phyloP scores from a whole-genome alignment of 202 grass and related monocot species.

The Panicum hallii region DNA sequence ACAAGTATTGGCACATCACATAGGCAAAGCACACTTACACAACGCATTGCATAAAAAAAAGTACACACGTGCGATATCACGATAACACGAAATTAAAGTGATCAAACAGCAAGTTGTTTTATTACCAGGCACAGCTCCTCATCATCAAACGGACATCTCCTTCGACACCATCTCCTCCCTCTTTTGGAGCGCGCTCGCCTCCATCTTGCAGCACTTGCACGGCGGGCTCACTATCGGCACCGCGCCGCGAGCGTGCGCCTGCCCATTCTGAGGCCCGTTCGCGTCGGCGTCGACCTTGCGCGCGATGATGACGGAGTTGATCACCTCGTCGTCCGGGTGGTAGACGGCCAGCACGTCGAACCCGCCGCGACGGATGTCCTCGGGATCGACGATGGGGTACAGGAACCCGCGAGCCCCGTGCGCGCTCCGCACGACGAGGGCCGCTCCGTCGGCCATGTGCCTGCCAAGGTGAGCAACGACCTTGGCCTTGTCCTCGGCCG shows the following conservation, averaged over 20 bases:
- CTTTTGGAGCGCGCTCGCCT: conserved; percentile 40
- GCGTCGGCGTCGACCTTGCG: conserved; percentile 47
- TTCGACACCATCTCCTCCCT: conserved; percentile 57
- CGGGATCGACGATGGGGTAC: conserved; percentile 68
- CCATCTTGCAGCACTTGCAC: conserved; percentile 69
- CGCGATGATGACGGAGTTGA: conserved; percentile 90
- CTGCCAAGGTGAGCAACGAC: conserved; percentile 65
- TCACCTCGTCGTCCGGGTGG: conserved; percentile 78
- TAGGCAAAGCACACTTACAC: conserved; percentile 20
- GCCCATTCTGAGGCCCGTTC: background rate
- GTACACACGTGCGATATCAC: background rate
- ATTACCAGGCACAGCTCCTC: conserved; percentile 6
- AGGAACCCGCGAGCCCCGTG: conserved; percentile 78
- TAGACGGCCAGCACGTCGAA: conserved; percentile 78
- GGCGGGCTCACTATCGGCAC: conserved; percentile 51
- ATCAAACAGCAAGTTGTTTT: background rate
- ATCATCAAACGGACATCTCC: conserved; percentile 51
- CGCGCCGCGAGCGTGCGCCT: background rate
- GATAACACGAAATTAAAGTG: background rate
- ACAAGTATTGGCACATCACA: background rate
- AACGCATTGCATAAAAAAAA: background rate
- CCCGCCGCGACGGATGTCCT: conserved; percentile 60
- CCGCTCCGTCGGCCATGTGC: conserved; percentile 69
- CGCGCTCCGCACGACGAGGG: conserved; percentile 81
- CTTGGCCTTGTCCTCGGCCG: conserved; percentile 64